phyloP scores from a whole-genome alignment of 495 filamentous ascomycete species.

The Penicillium pancosmium region DNA sequence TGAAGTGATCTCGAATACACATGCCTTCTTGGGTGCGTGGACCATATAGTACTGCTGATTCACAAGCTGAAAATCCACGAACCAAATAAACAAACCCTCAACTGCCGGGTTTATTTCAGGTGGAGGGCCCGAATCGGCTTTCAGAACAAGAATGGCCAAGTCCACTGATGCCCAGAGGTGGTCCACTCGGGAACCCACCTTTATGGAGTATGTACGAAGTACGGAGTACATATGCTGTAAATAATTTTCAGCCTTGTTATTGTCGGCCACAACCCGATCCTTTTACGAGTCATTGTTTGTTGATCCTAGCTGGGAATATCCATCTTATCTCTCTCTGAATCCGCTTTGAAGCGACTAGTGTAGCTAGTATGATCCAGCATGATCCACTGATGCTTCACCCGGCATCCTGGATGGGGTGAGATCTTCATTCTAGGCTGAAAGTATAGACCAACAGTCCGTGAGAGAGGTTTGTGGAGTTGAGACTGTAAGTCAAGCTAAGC shows the following conservation, averaged over 20 bases:
- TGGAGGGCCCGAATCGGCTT: background rate
- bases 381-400: background rate
- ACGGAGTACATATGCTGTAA: too few relatives aligned
- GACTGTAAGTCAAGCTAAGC: background rate
- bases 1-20: background rate
- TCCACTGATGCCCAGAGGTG: background rate
- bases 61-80: background rate
- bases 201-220: too few relatives aligned
- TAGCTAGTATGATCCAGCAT: background rate
- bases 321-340: background rate
- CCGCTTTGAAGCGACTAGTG: background rate
- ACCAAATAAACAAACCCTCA: background rate
- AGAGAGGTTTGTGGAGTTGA: background rate
- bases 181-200: constrained; percentile 7
- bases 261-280: background rate
- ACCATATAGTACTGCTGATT: background rate
- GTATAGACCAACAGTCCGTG: background rate
- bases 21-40: background rate
- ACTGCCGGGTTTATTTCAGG: background rate
- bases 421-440: background rate
- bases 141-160: background rate
- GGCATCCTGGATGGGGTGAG: background rate
- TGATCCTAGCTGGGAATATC: background rate
- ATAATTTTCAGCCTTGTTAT: background rate
- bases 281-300: background rate